These are phyloP conservation scores for Manihot esculenta DNA, from an alignment of 441 rosid species.

Conservation along the genomic window DNA sequence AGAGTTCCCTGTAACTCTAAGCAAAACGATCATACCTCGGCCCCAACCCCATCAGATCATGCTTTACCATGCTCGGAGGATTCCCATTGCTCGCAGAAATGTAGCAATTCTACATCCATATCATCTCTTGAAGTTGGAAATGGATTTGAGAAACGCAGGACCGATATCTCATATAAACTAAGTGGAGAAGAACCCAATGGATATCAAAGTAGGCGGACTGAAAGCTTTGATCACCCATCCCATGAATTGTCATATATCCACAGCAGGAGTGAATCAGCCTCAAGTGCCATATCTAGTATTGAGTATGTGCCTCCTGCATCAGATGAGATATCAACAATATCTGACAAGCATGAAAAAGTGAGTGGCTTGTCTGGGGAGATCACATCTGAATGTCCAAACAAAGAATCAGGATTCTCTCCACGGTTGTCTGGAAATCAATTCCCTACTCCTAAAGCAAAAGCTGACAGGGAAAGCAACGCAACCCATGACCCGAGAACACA, in stretches of 20 bases:
- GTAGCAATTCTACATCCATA: conserved; percentile 58
- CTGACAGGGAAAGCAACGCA: conserved; percentile 37
- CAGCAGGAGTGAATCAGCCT: conserved; percentile 78
- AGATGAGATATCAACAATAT: conserved; percentile 32
- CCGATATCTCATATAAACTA: conserved; percentile 44
- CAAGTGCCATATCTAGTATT: conserved; percentile 65
- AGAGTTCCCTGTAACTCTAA: conserved; percentile 34
- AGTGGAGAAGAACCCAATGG: conserved; percentile 42
- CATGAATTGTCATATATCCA: conserved; percentile 58
- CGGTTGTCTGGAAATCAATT: conserved; percentile 36
- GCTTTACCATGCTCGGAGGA: conserved; percentile 47
- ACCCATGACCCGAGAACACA: conserved; percentile 22
- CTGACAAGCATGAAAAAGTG: conserved; percentile 28
- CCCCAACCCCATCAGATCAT: conserved; percentile 38
- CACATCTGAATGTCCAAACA: conserved; percentile 27
- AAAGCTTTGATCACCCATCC: conserved; percentile 45
- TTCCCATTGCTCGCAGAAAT: conserved; percentile 39
- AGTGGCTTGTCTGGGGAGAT: conserved; percentile 35
- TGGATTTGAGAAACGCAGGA: conserved; percentile 57
- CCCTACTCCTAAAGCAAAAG: conserved; percentile 34
- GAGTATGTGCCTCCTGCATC: conserved; percentile 55
- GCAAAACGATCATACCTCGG: conserved; percentile 32
- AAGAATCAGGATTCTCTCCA: conserved; percentile 38
- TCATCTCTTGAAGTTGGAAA: conserved; percentile 55
- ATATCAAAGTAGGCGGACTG: conserved; percentile 42